Evolutionary conservation across 306 rosid species (phyloP), one percentile per base, ranked within the genome.

Genomic region (Sechiopsis laciniata): DNA sequence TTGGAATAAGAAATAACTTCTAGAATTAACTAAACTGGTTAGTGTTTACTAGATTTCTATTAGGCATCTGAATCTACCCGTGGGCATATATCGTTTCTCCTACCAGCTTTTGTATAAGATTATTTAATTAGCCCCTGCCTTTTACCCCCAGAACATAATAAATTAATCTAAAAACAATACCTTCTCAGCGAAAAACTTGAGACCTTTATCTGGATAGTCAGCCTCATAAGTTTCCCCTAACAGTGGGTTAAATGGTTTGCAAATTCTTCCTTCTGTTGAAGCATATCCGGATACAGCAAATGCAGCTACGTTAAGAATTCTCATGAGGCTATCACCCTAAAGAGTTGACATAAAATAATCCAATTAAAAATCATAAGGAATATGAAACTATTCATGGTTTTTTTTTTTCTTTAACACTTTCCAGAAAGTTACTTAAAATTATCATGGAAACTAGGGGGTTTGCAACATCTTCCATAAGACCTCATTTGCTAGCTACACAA

Each of bases 261-360:
- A 91, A 59, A 85, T 82, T 78, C 97, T 88, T 86, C 97, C 99
- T 80, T 91, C 99, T 11, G 99, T 91, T 78, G 99, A 88, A 79
- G 97, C 95, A 87, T 95, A 95, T 61, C 96, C 97, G 75, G 99
- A 95, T 54, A 91, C 87, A 76, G 99, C 99, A 89, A 95, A 95
- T 77, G 99, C 99, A 78, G 97, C 99, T 15, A 95, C 96, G 76
- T 87, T 86, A 59, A 95, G 90, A 82, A 91, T 88, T 79, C 99
- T 86, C 97, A 89, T 88, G 77, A 95, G 96, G 73, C 92, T 80
- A 78, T 95, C 87, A 66, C 99, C 99, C 99, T 95, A 88, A 85
- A 83, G 69, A 72, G 63, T 70, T 71, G 74, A 63, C 55, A 79
- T 37, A 45, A 71, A 8, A 57, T 10, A 70, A 79, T 15, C 60